A percentile compares a stretch with the other conserved stretches of the same genome.
Evolutionary conservation across 768 basidiomycete genomes (phyloP).

Genomic region (Termitomyces sp.): DNA sequence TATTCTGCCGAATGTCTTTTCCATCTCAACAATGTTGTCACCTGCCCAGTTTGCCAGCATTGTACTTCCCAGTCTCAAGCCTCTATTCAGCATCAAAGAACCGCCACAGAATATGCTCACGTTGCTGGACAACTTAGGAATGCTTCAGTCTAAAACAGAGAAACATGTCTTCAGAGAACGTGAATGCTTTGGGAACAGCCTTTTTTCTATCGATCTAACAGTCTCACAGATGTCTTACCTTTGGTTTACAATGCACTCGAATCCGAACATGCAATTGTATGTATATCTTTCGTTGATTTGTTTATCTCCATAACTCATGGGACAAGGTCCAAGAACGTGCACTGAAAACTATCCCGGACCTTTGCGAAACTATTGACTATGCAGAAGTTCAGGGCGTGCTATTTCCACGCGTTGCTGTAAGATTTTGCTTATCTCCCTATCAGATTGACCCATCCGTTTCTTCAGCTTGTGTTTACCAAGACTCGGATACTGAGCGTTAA

Average conservation of each 20-base stretch:
- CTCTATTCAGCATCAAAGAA: conserved; percentile 86
- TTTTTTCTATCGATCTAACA: conserved; percentile 5
- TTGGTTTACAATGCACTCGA: conserved; percentile 95
- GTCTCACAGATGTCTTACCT: conserved; percentile 81
- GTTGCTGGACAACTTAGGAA: conserved; percentile 79
- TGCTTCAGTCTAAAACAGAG: conserved; percentile 87
- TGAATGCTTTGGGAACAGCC: conserved; percentile 32
- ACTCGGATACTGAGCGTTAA: conserved; percentile 89
- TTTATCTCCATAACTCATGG: neutral
- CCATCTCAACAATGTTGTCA: conserved; percentile 74
- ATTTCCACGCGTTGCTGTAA: conserved; percentile 89
- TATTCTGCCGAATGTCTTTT: conserved; percentile 93
- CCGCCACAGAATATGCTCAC: conserved; percentile 98
- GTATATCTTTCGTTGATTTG: conserved; percentile 12
- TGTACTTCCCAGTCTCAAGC: conserved; percentile 86
- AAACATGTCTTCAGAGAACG: conserved; percentile 85
- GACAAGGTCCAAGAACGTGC: conserved; percentile 87
- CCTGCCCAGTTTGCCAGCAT: conserved; percentile 73
- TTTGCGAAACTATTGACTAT: conserved; percentile 94
- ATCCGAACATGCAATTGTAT: conserved; percentile 83
- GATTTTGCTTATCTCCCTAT: neutral
- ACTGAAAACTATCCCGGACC: conserved; percentile 72
- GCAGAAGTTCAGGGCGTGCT: conserved; percentile 88
- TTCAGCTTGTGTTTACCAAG: conserved; percentile 86
- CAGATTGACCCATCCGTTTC: neutral